phyloP scores from a whole-genome alignment of 140 eudicot genomes.

The Senecio squalidus region DNA sequence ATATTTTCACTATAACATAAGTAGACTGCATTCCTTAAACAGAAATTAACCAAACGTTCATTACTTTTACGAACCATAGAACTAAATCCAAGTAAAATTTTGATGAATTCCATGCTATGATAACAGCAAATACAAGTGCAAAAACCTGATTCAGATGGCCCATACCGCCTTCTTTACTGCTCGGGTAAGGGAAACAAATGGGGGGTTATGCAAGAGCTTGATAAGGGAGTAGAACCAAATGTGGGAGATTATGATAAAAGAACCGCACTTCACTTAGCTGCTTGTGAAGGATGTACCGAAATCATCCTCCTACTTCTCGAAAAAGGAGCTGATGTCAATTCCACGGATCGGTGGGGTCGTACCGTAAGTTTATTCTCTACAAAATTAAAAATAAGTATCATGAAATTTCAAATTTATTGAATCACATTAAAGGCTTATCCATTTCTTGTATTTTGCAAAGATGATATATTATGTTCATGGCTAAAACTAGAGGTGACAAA shows the following conservation, averaged over 20 bases:
- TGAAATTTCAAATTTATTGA: neutral
- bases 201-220: constrained; percentile 66
- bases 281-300: constrained; percentile 49
- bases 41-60: too few species aligned
- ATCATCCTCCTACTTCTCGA: constrained; percentile 16
- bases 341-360: constrained; percentile 71
- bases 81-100: too few species aligned
- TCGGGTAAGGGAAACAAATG: constrained; percentile 68
- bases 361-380: constrained; percentile 40
- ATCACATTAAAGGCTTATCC: neutral
- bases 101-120: neutral
- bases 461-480: neutral
- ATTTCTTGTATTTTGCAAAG: neutral
- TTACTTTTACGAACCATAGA: too few species aligned
- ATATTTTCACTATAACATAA: too few species aligned
- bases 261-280: constrained; percentile 72
- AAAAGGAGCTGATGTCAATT: constrained; percentile 67
- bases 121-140: constrained; percentile 34
- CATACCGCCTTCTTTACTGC: constrained; percentile 69
- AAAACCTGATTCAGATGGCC: constrained; percentile 47
- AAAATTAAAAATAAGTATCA: neutral
- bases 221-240: constrained; percentile 55
- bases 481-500: neutral
- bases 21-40: too few species aligned
- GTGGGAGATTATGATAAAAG: constrained; percentile 68